Evolutionary conservation across 768 basidiomycete genomes (phyloP).

Genomic region (Macrolepiota albuminosa): DNA sequence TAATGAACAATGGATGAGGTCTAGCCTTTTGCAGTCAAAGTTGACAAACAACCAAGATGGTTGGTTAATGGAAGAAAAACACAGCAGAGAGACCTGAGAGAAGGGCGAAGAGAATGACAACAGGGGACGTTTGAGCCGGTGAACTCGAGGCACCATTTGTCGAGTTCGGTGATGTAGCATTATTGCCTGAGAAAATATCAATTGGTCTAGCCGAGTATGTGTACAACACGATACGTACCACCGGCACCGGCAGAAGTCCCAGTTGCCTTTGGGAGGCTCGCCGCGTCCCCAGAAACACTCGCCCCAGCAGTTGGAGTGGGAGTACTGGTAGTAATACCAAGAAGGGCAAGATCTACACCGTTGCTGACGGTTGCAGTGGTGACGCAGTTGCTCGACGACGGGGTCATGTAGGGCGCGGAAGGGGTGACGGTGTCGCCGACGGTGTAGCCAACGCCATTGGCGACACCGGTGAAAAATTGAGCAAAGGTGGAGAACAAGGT

Average conservation of each 20-base stretch:
- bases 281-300: slow-evolving; percentile 11
- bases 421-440: slow-evolving; percentile 37
- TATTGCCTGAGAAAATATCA: not conserved
- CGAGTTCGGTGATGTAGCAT: not conserved
- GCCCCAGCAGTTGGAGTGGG: not conserved
- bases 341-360: slow-evolving; percentile 27
- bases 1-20: not conserved
- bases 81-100: slow-evolving; percentile 20
- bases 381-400: slow-evolving; percentile 35
- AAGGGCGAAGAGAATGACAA: slow-evolving; percentile 16
- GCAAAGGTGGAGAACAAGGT: slow-evolving; percentile 39
- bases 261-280: slow-evolving; percentile 10
- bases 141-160: slow-evolving; percentile 4
- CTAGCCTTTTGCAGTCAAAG: not conserved
- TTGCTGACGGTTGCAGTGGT: slow-evolving; percentile 34
- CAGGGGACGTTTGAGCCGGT: slow-evolving; percentile 12
- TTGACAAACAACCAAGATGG: no score
- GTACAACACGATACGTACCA: slow-evolving; percentile 1
- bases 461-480: slow-evolving; percentile 36
- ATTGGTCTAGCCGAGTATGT: not conserved
- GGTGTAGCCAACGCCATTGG: slow-evolving; percentile 30
- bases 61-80: slow-evolving; percentile 16
- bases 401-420: slow-evolving; percentile 27
- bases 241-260: slow-evolving; percentile 5
- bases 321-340: slow-evolving; percentile 20